phyloP scores from a whole-genome alignment of 192 early-diverging fungal species.

The Backusella macrospora region DNA sequence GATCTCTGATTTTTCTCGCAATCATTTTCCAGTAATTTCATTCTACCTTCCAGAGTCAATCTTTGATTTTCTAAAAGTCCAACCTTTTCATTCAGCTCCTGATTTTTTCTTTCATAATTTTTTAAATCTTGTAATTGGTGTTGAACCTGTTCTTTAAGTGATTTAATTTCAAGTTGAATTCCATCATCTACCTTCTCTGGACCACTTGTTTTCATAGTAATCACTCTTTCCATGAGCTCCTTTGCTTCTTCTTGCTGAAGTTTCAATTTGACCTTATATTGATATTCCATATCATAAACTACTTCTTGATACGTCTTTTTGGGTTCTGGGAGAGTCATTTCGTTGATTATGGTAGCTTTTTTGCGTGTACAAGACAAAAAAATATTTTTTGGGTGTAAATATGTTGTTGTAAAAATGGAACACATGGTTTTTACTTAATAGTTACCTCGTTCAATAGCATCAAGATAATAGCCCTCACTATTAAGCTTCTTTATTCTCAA shows the following conservation, averaged over 20 bases:
- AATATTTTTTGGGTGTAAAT: too few relatives aligned
- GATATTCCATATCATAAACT: background rate
- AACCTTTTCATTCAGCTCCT: background rate
- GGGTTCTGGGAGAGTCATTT: background rate
- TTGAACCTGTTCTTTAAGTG: background rate
- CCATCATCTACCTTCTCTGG: background rate
- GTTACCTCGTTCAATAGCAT: background rate
- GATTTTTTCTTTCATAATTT: background rate
- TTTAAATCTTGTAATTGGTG: background rate
- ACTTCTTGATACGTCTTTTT: background rate
- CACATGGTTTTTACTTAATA: too few relatives aligned
- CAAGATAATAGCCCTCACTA: slow-evolving; percentile 1
- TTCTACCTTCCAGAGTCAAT: background rate
- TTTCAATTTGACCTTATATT: background rate
- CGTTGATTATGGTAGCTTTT: background rate
- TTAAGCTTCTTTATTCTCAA: slow-evolving; percentile 7
- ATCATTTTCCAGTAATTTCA: background rate
- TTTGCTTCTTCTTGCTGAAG: background rate
- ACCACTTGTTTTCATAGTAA: background rate
- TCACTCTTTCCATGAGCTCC: background rate
- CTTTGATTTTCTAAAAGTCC: background rate
- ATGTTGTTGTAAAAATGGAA: too few relatives aligned
- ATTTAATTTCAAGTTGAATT: background rate
- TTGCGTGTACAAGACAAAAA: background rate
- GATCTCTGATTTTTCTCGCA: background rate